A percentile compares a stretch with the other conserved stretches of the same genome.
Evolutionary conservation across 1,284 basidiomycete genomes (phyloP).

Genomic region (Puccinia coronata): DNA sequence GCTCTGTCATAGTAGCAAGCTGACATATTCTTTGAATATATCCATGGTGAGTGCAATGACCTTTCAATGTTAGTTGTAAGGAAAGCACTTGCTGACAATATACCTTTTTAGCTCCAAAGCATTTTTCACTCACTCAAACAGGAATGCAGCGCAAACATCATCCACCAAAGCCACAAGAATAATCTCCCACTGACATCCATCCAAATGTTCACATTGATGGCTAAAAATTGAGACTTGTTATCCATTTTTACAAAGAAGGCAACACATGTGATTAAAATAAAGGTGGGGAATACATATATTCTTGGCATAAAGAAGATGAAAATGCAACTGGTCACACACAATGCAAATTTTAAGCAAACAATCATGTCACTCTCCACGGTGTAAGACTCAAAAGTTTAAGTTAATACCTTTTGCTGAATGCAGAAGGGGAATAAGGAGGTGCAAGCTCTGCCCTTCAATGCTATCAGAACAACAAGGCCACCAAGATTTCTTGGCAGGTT

Average conservation of each 20-base stretch:
- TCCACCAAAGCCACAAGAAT: not conserved
- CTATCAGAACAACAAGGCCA: no score
- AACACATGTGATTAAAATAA: not conserved
- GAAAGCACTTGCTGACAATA: not conserved
- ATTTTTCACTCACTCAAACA: not conserved
- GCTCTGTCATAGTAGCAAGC: no score
- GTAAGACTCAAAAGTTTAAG: no score
- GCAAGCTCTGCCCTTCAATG: no score
- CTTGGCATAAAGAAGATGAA: not conserved
- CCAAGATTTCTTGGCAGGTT: no score
- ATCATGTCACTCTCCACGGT: not conserved
- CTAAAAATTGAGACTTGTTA: not conserved
- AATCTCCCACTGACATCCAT: not conserved
- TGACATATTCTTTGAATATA: slow-evolving; percentile 18
- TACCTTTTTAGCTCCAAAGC: not conserved
- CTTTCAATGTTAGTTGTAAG: not conserved
- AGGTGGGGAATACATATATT: not conserved
- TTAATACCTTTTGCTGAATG: no score
- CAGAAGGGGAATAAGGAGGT: no score
- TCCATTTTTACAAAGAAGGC: no score
- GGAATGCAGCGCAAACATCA: not conserved
- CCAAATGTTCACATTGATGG: not conserved
- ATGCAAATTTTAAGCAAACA: no score
- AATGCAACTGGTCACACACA: no score
- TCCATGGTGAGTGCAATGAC: not conserved